Conservation (phyloP, 371 early-diverging fungal species). For the Capillidium rhysosporum region DNA sequence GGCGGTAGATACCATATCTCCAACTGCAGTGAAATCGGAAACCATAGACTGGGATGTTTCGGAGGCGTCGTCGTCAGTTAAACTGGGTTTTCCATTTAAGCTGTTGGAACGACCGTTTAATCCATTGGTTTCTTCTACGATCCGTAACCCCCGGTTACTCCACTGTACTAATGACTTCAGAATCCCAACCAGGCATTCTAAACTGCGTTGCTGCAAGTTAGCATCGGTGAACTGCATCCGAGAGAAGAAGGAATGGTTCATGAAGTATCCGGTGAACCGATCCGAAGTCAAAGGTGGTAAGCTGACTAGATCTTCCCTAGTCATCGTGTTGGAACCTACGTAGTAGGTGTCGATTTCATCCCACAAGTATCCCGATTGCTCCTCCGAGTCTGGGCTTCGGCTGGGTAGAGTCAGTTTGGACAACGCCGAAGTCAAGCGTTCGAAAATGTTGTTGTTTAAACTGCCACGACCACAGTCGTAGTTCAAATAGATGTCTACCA, state of each 20-base stretch:
- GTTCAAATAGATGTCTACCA: constrained; percentile 92
- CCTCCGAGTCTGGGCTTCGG: constrained; percentile 33
- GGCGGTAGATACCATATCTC: constrained; percentile 2
- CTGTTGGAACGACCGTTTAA: no score
- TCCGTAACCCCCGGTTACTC: constrained; percentile 15
- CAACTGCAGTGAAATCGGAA: background rate
- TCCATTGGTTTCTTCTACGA: background rate
- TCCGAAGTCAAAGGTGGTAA: constrained; percentile 6
- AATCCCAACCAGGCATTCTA: constrained; percentile 21
- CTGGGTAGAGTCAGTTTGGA: constrained; percentile 31
- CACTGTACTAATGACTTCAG: constrained; percentile 36
- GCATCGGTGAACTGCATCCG: constrained; percentile 15
- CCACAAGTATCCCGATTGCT: constrained; percentile 2
- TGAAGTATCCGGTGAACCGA: constrained; percentile 1
- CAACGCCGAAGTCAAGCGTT: background rate
- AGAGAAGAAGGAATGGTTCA: background rate
- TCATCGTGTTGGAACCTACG: background rate
- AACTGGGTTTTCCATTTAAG: background rate
- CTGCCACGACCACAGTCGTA: constrained; percentile 62
- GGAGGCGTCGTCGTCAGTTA: background rate
- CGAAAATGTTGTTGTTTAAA: constrained; percentile 5
- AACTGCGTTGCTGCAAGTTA: constrained; percentile 14
- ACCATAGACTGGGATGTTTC: background rate
- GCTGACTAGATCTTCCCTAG: background rate
- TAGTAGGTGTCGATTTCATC: constrained; percentile 2